Evolutionary conservation across 495 filamentous ascomycete genomes (phyloP).

Genomic region (Pyronema domesticum): DNA sequence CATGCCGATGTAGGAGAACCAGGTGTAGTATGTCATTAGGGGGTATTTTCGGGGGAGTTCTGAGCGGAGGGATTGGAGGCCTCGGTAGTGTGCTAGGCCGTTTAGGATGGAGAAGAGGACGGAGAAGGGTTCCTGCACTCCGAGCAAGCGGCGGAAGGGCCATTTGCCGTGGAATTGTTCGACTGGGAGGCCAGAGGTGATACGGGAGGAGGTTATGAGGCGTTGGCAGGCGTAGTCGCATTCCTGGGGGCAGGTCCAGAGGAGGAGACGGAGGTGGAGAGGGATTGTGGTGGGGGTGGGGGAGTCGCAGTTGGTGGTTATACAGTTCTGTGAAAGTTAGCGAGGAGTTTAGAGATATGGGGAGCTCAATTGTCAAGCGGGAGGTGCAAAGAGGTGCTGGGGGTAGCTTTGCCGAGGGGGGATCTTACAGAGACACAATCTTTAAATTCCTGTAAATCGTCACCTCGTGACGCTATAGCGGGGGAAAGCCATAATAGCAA

Average conservation of each 20-base stretch:
- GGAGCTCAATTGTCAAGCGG: no score
- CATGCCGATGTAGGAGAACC: slow-evolving; percentile 65
- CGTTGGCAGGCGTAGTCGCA: slow-evolving; percentile 98
- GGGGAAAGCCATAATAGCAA: slow-evolving; percentile 8
- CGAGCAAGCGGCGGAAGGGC: slow-evolving; percentile 78
- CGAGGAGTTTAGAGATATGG: background rate
- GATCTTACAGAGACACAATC: slow-evolving; percentile 66
- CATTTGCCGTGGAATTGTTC: slow-evolving; percentile 99
- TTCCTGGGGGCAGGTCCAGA: slow-evolving; percentile 73
- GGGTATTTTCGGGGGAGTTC: slow-evolving; percentile 54
- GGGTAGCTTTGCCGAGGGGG: background rate
- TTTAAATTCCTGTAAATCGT: slow-evolving; percentile 73
- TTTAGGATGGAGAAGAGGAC: slow-evolving; percentile 89
- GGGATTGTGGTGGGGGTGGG: slow-evolving; percentile 30
- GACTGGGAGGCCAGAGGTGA: slow-evolving; percentile 44
- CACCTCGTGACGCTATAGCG: slow-evolving; percentile 58
- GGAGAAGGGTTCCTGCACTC: slow-evolving; percentile 84
- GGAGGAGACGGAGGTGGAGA: slow-evolving; percentile 48
- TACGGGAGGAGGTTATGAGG: slow-evolving; percentile 61
- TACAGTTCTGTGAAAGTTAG: slow-evolving; percentile 45
- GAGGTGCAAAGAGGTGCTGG: no score
- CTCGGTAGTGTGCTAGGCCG: slow-evolving; percentile 67
- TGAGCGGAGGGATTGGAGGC: slow-evolving; percentile 50
- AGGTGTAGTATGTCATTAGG: slow-evolving; percentile 60
- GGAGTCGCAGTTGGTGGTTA: slow-evolving; percentile 53